Evolutionary conservation across 108 stramenopile genomes (phyloP).

Genomic region (Cylindrotheca closterium): DNA sequence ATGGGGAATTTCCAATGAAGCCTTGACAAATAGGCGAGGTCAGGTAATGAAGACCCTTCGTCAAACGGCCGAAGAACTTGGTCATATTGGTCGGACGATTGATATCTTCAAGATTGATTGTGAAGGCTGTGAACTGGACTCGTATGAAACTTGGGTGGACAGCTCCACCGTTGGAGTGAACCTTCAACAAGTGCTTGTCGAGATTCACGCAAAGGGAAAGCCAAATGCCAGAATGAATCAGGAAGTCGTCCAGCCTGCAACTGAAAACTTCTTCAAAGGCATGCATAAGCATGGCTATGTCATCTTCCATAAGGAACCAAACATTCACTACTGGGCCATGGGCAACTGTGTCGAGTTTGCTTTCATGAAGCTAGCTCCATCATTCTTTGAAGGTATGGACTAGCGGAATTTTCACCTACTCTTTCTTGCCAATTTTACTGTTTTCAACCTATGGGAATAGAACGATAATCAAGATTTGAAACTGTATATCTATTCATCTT

Average conservation of each 20-base stretch:
- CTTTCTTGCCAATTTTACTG: background rate
- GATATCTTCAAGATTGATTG: constrained; percentile 78
- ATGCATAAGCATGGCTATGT: constrained; percentile 46
- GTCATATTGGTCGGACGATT: constrained; percentile 50
- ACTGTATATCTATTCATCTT: background rate
- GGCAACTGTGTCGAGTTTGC: constrained; percentile 31
- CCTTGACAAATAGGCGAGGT: constrained; percentile 13
- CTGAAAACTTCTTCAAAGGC: constrained; percentile 29
- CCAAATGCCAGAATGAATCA: background rate
- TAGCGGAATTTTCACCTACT: background rate
- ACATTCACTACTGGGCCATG: constrained; percentile 18
- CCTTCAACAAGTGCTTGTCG: constrained; percentile 10
- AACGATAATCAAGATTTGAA: background rate
- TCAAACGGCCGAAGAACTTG: constrained; percentile 46
- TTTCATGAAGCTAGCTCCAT: constrained; percentile 22
- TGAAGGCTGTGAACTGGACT: constrained; percentile 55
- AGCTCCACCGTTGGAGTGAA: background rate
- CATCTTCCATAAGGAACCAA: constrained; percentile 62
- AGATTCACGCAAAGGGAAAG: constrained; percentile 2
- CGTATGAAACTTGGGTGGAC: background rate
- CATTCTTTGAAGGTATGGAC: constrained; percentile 7
- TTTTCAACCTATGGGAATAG: background rate
- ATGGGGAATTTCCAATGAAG: constrained; percentile 48
- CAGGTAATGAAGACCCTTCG: constrained; percentile 35
- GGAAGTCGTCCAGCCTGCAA: background rate